A percentile compares a stretch with the other conserved stretches of the same genome.
phyloP scores from a whole-genome alignment of 2,329 filamentous ascomycete genomes.

The Sporothrix mexicana region DNA sequence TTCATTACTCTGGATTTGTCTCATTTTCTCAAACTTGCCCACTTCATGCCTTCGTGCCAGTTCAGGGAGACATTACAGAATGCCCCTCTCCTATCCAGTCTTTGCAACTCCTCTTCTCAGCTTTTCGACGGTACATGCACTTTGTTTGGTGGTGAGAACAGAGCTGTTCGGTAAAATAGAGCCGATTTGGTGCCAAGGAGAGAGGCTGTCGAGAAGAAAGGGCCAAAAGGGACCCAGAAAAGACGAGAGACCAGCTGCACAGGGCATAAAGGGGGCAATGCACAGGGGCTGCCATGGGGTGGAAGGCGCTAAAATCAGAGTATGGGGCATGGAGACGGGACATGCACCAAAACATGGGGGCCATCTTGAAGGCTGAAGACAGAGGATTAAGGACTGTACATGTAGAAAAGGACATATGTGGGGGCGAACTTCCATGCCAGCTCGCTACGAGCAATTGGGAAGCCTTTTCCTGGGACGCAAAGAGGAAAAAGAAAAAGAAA shows the following conservation, averaged over 20 bases:
- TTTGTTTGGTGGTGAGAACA: constrained; percentile 8
- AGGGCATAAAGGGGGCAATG: neutral
- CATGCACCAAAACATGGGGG: no score
- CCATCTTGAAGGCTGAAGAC: no score
- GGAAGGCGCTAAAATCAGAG: neutral
- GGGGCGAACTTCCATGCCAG: neutral
- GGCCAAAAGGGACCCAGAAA: neutral
- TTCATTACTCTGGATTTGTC: neutral
- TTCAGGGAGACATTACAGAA: neutral
- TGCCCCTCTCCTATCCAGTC: neutral
- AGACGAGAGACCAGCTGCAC: neutral
- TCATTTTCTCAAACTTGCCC: neutral
- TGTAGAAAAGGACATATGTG: neutral
- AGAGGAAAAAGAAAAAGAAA: neutral
- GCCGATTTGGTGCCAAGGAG: constrained; percentile 21
- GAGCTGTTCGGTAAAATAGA: constrained; percentile 9
- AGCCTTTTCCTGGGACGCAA: constrained; percentile 6
- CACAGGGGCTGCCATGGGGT: no score
- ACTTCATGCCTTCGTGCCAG: neutral
- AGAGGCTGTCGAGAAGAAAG: neutral
- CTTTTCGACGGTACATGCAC: constrained; percentile 6
- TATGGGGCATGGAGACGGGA: neutral
- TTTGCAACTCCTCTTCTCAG: neutral
- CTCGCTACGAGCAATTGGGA: neutral
- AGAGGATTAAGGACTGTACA: neutral